Evolutionary conservation across 2,329 filamentous ascomycete genomes (phyloP).

Genomic region (Ascochyta pisi): DNA sequence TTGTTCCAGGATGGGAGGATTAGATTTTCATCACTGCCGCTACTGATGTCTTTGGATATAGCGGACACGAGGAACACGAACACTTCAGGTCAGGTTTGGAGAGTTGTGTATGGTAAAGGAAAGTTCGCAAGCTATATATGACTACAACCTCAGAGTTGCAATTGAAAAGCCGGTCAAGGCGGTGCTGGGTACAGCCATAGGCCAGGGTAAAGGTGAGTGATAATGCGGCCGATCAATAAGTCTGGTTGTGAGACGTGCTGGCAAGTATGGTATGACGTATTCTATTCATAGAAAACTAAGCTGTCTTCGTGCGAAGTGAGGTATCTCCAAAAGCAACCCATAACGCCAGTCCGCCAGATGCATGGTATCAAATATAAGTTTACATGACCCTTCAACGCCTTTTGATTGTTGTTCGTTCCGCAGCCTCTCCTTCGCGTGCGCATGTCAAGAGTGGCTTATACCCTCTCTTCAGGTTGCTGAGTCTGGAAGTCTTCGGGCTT

Average conservation of each 20-base stretch:
- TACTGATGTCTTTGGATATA: too few relatives aligned
- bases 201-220: background rate
- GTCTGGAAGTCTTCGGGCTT: slow-evolving; percentile 35
- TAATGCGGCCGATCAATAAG: too few relatives aligned
- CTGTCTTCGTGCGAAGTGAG: background rate
- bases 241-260: too few relatives aligned
- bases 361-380: slow-evolving; percentile 6
- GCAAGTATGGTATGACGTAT: too few relatives aligned
- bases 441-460: background rate
- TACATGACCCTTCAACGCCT: background rate
- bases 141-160: background rate
- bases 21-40: too few relatives aligned
- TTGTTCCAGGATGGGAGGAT: too few relatives aligned
- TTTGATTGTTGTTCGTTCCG: background rate
- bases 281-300: too few relatives aligned
- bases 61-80: too few relatives aligned
- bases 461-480: slow-evolving; percentile 2
- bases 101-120: too few relatives aligned
- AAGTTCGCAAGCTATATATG: too few relatives aligned
- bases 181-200: too few relatives aligned
- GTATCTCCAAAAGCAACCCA: background rate
- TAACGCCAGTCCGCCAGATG: slow-evolving; percentile 15
- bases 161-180: background rate
- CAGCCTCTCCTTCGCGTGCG: background rate
- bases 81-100: too few relatives aligned